phyloP scores from a whole-genome alignment of 148 eudicot species.

The Chenopodium formosanum region DNA sequence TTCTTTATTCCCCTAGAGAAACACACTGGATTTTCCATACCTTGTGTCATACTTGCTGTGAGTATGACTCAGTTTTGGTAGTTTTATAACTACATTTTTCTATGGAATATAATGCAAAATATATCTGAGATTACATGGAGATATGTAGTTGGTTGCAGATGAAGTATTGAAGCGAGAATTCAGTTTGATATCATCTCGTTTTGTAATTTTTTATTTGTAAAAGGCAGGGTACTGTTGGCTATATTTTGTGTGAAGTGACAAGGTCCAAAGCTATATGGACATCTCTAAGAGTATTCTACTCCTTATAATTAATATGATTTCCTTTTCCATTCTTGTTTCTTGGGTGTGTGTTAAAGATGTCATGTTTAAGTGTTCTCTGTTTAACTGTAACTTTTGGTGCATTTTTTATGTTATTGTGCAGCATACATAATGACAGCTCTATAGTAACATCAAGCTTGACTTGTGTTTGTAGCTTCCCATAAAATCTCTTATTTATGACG shows the following conservation, averaged over 20 bases:
- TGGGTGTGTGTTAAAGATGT: background rate
- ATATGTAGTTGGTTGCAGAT: background rate
- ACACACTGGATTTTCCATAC: background rate
- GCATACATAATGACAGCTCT: background rate
- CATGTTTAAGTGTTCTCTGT: background rate
- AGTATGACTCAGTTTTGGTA: background rate
- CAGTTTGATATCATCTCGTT: background rate
- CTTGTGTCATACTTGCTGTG: background rate
- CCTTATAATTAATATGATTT: background rate
- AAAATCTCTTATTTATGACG: background rate
- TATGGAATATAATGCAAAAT: background rate
- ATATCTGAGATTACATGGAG: background rate
- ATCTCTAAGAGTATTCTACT: background rate
- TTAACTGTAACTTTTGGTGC: background rate
- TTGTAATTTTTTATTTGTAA: background rate
- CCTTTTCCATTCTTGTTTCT: background rate
- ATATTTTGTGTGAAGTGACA: background rate
- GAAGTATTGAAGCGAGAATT: background rate
- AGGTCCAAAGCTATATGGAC: background rate
- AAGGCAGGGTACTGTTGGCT: background rate
- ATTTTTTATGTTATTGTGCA: background rate
- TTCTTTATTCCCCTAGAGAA: background rate
- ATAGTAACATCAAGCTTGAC: background rate
- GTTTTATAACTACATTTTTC: background rate
- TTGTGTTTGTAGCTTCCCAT: background rate